A percentile compares a stretch with the other conserved stretches of the same genome.
phyloP scores from a whole-genome alignment of 2,329 filamentous ascomycete genomes.

The Elsinoe perseae region DNA sequence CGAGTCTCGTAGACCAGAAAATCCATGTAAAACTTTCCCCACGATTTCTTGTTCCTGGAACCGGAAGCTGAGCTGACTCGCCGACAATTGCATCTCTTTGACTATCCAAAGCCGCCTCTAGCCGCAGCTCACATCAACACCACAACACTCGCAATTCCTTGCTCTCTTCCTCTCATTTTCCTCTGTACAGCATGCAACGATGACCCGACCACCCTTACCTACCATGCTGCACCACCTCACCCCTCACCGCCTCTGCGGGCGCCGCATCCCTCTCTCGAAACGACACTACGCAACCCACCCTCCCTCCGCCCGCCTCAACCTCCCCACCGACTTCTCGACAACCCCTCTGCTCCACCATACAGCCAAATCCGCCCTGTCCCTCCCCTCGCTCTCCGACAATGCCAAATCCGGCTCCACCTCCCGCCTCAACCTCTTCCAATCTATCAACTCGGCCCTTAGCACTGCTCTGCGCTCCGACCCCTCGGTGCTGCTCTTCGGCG shows the following conservation, averaged over 20 bases:
- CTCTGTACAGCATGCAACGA: background rate
- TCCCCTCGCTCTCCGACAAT: constrained; percentile 57
- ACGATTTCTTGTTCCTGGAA: background rate
- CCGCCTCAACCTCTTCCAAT: constrained; percentile 87
- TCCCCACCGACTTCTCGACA: constrained; percentile 77
- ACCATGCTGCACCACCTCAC: background rate
- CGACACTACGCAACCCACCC: constrained; percentile 43
- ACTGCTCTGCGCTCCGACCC: constrained; percentile 78
- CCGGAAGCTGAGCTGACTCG: constrained; percentile 4
- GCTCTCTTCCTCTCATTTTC: background rate
- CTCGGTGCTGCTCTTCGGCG: constrained; percentile 82
- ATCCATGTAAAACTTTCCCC: background rate
- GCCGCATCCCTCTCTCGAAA: constrained; percentile 5
- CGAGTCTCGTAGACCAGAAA: background rate
- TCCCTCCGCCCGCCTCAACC: constrained; percentile 60
- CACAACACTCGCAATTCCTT: constrained; percentile 1
- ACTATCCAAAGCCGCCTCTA: constrained; percentile 5
- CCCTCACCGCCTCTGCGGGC: constrained; percentile 10
- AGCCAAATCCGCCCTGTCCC: constrained; percentile 61
- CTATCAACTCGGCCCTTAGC: constrained; percentile 82
- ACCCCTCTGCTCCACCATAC: constrained; percentile 76
- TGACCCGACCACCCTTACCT: background rate
- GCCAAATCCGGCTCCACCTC: constrained; percentile 51
- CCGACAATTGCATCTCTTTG: background rate
- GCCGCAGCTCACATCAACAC: background rate